Base-by-base conservation (phyloP, 495 filamentous ascomycete species). In the Aspergillus wentii region DNA sequence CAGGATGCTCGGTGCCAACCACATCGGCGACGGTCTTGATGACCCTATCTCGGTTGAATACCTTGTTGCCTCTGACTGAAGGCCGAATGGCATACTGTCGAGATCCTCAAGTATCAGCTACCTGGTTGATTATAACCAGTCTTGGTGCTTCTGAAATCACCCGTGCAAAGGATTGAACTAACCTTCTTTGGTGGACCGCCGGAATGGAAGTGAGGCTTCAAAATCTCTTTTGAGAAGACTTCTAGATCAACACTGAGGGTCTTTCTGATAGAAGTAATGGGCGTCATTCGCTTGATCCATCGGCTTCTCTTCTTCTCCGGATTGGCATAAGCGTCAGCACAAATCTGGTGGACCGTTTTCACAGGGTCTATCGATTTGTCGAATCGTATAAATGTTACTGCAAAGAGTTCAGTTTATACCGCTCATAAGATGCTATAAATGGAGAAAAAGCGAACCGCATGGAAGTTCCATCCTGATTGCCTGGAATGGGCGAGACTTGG, bases 31-130 rank as follows among this genome's bases (percentile, higher is more conserved):
- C 74, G 25, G 75, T 78, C 46, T 85, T 79, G 57, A 99, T 97
- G 30, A 97, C 65, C 4, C 57, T 54, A 41, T 88, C 80, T 30
- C 92, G 71, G 44, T 76, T 84, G 41, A 96, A 72, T 9, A 72
- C 75, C 31, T 72, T 79, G 51, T 95, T 85, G 54, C 88, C 84
- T 38, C 94, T 79, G 29, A 90, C 74, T 3, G 76, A 82, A 23
- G 88, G 85, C 6, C 90, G 85, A 42, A 99, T 96, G 15, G 92
- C 92, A 52, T 88, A 98, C 86, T 95, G 51, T 22, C n/a, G n/a
- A n/a, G 29, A 13, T 14, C 13, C 11, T 30, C 19, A 26, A 17
- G 21, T 8, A 29, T 49, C 15, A 54, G 43, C 46, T 39, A 30
- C 30, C 31, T 33, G 30, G 33, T 14, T 28, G 31, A 33, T n/a